These are phyloP conservation scores for Chaetomium tenue DNA, from an alignment of 495 filamentous ascomycete genomes.

Conservation along the genomic window DNA sequence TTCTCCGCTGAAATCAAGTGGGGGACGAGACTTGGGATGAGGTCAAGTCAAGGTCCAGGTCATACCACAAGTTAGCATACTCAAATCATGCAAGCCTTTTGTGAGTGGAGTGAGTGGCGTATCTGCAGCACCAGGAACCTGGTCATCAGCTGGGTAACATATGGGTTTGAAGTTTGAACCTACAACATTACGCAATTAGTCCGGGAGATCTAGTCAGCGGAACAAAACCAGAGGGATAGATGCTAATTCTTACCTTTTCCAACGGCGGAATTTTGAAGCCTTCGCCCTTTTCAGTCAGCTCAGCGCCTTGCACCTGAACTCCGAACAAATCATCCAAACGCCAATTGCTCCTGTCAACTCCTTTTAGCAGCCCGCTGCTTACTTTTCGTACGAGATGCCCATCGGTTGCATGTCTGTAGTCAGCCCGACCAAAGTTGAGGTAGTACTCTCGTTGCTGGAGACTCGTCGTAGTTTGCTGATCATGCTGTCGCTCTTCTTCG, in stretches of 20 bases:
- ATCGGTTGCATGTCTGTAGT: not conserved
- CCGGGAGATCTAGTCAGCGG: not conserved
- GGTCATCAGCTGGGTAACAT: not conserved
- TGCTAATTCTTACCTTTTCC: not conserved
- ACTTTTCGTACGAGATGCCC: not conserved
- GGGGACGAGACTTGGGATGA: not conserved
- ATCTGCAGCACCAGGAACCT: not conserved
- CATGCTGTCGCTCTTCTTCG: not conserved
- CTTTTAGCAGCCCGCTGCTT: not conserved
- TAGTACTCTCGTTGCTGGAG: slow-evolving; percentile 1
- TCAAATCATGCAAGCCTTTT: not conserved
- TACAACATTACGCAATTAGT: not conserved
- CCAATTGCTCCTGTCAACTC: not conserved
- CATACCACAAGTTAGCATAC: not conserved
- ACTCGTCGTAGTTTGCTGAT: not conserved
- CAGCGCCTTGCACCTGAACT: not conserved
- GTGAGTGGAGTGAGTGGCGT: not conserved
- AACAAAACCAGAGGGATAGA: not conserved
- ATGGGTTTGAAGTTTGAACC: no score
- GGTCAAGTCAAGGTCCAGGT: not conserved
- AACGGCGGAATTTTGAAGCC: not conserved
- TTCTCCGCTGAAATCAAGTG: not conserved
- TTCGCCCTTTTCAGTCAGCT: not conserved
- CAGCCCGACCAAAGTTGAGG: slow-evolving; percentile 10
- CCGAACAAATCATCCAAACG: not conserved